Evolutionary conservation across 2,329 filamentous ascomycete genomes (phyloP).

Genomic region (Fonsecaea multimorphosa): DNA sequence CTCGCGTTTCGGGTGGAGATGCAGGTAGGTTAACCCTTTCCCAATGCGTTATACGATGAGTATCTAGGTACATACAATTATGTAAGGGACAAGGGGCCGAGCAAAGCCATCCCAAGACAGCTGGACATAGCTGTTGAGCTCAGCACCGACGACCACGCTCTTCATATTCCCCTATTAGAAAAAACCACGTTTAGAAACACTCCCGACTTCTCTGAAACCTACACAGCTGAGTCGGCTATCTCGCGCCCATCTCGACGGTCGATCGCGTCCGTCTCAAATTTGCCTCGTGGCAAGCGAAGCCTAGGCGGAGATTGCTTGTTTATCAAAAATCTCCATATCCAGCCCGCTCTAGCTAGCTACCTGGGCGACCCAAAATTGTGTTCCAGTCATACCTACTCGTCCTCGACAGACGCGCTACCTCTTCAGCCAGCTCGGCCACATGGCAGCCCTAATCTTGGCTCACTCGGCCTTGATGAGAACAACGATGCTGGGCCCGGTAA

Average conservation of each 20-base stretch:
- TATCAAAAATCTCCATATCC: constrained; percentile 7
- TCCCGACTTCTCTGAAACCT: no score
- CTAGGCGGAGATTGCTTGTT: constrained; percentile 22
- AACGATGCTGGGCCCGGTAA: neutral
- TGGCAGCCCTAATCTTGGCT: constrained; percentile 2
- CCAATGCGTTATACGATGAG: neutral
- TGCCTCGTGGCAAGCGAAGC: constrained; percentile 8
- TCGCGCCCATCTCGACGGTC: neutral
- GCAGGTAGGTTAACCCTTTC: neutral
- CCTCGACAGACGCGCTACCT: neutral
- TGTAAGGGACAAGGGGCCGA: neutral
- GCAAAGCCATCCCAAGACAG: neutral
- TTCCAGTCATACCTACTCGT: neutral
- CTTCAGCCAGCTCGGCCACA: constrained; percentile 4
- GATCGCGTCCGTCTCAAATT: constrained; percentile 10
- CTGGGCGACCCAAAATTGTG: neutral
- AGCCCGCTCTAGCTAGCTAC: neutral
- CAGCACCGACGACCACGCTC: neutral
- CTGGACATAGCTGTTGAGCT: neutral
- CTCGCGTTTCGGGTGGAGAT: constrained; percentile 16
- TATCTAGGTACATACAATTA: no score
- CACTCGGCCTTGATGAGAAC: neutral
- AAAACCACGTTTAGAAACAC: neutral
- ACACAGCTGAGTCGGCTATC: constrained; percentile 1
- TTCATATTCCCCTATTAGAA: neutral